These are phyloP conservation scores for Pistacia atlantica DNA, from an alignment of 345 rosid genomes.

Conservation along the genomic window DNA sequence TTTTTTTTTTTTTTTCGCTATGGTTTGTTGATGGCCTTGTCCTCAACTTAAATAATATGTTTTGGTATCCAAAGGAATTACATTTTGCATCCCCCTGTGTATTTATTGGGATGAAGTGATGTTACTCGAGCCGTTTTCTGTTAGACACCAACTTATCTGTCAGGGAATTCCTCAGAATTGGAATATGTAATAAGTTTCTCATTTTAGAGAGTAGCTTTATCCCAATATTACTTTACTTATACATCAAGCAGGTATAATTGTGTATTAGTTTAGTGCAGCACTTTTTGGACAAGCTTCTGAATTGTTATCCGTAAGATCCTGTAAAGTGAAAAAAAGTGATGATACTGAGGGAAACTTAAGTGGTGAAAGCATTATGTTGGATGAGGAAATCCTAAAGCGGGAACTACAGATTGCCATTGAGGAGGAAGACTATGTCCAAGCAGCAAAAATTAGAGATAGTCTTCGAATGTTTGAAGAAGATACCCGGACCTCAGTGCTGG, in stretches of 20 bases:
- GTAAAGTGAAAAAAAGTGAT: constrained; percentile 52
- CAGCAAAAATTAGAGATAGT: constrained; percentile 80
- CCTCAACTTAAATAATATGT: neutral
- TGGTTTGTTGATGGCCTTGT: neutral
- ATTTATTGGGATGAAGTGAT: neutral
- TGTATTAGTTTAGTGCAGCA: constrained; percentile 34
- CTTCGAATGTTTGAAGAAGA: constrained; percentile 66
- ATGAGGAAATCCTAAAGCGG: constrained; percentile 60
- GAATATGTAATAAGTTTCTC: neutral
- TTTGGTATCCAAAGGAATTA: neutral
- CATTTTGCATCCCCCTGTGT: neutral
- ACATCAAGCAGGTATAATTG: constrained; percentile 15
- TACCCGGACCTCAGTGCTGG: constrained; percentile 60
- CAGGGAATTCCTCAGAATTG: neutral
- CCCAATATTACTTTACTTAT: neutral
- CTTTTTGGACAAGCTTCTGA: constrained; percentile 29
- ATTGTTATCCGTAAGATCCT: constrained; percentile 31
- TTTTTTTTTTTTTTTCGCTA: neutral
- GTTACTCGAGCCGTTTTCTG: neutral
- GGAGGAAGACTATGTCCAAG: constrained; percentile 81
- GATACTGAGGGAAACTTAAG: constrained; percentile 51
- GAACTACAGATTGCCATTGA: constrained; percentile 69
- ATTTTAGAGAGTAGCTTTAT: neutral
- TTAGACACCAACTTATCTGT: neutral
- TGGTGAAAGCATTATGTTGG: constrained; percentile 51